Conservation (phyloP, 768 basidiomycete species). For the Trametes punicea region DNA sequence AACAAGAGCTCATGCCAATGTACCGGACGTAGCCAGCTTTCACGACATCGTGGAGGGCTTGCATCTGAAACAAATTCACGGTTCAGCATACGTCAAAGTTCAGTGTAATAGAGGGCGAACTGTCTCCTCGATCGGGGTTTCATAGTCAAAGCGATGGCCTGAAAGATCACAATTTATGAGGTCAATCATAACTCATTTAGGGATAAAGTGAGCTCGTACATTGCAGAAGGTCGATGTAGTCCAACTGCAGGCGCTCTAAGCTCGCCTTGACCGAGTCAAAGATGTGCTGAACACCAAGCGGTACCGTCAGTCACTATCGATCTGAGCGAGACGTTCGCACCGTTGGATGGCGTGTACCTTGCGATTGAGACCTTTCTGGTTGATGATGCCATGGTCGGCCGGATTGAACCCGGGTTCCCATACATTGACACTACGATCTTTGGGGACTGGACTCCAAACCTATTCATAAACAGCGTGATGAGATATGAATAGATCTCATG, state of each 20-base stretch:
- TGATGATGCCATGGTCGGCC: slow-evolving; percentile 34
- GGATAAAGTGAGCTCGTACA: slow-evolving; percentile 26
- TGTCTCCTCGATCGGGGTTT: slow-evolving; percentile 42
- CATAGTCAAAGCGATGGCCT: slow-evolving; percentile 33
- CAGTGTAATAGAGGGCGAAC: slow-evolving; percentile 11
- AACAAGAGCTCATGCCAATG: slow-evolving; percentile 39
- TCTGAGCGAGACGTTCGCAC: neutral
- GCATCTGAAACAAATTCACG: slow-evolving; percentile 31
- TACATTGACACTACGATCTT: neutral
- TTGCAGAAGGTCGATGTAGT: slow-evolving; percentile 59
- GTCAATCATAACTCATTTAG: neutral
- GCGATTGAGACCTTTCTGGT: slow-evolving; percentile 35
- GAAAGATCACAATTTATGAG: neutral
- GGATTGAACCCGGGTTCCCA: slow-evolving; percentile 15
- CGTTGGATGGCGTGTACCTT: slow-evolving; percentile 31
- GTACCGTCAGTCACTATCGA: no score
- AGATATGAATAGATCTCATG: no score
- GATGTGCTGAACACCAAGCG: no score
- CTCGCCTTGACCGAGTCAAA: slow-evolving; percentile 24
- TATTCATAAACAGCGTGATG: neutral
- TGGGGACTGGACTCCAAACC: slow-evolving; percentile 13
- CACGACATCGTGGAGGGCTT: slow-evolving; percentile 46
- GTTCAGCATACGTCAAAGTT: neutral
- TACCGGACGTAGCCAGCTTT: slow-evolving; percentile 43
- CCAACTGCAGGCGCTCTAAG: slow-evolving; percentile 40